Evolutionary conservation across 2,329 filamentous ascomycete species (phyloP).

Genomic region (Rutstroemia sp.): DNA sequence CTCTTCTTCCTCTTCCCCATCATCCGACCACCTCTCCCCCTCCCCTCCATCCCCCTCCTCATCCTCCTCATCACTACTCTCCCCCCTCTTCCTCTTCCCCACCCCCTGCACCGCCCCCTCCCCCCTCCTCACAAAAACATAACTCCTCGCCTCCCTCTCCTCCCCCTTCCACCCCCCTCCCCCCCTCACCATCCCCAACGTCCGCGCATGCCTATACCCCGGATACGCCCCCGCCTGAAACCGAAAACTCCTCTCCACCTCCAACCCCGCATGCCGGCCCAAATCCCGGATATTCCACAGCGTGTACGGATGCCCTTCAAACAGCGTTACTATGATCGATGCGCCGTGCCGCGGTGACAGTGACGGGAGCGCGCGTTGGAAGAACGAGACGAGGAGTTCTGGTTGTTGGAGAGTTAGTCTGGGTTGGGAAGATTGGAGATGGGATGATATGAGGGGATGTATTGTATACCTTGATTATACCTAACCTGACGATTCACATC

Average conservation of each 20-base stretch:
- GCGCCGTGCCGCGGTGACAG: conserved; percentile 45
- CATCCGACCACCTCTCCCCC: conserved; percentile 26
- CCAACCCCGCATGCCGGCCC: conserved; percentile 66
- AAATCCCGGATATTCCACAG: conserved; percentile 92
- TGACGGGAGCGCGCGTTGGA: conserved; percentile 44
- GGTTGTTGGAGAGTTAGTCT: conserved; percentile 1
- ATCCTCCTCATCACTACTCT: conserved; percentile 19
- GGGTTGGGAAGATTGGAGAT: too few relatives aligned
- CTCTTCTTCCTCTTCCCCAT: conserved; percentile 29
- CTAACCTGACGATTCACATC: conserved; percentile 93
- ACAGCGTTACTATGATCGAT: conserved; percentile 72
- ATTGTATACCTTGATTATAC: conserved; percentile 60
- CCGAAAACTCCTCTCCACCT: conserved; percentile 61
- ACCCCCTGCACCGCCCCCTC: conserved; percentile 31
- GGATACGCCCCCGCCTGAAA: conserved; percentile 64
- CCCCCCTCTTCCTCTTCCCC: conserved; percentile 17
- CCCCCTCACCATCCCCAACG: conserved; percentile 55
- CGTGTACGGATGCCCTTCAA: conserved; percentile 90
- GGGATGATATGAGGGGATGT: background rate
- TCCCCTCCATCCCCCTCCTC: conserved; percentile 22
- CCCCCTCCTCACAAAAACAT: conserved; percentile 53
- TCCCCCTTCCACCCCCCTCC: conserved; percentile 44
- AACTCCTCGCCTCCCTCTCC: conserved; percentile 48
- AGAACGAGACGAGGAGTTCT: conserved; percentile 64
- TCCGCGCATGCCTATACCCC: conserved; percentile 67